Conservation (phyloP, 192 early-diverging fungal genomes). For the Backusella australiensis region DNA sequence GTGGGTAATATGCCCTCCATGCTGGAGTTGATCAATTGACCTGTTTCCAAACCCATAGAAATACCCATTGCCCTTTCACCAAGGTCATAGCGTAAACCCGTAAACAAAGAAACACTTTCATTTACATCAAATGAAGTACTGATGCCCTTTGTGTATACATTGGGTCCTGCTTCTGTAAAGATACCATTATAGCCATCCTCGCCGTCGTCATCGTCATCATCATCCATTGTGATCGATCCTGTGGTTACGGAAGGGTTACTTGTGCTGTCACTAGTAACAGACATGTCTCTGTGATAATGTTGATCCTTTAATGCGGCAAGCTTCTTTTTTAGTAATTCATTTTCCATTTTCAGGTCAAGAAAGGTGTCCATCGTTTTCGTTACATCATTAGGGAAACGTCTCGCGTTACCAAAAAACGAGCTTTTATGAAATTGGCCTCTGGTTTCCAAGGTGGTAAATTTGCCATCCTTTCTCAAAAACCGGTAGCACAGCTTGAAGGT, state of each 20-base stretch:
- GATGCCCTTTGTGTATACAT: conserved; percentile 28
- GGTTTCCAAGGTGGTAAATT: conserved; percentile 24
- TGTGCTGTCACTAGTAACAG: neutral
- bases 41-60: conserved; percentile 17
- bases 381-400: conserved; percentile 17
- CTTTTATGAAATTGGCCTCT: conserved; percentile 24
- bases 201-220: neutral
- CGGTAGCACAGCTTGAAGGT: conserved; percentile 27
- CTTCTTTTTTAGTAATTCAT: conserved; percentile 29
- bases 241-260: neutral
- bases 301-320: conserved; percentile 8
- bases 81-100: conserved; percentile 26
- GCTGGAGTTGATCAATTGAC: conserved; percentile 2
- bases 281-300: neutral
- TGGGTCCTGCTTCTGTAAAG: neutral
- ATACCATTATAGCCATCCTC: neutral
- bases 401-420: conserved; percentile 34
- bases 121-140: conserved; percentile 15
- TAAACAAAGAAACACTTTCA: conserved; percentile 25
- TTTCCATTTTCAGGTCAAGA: conserved; percentile 38
- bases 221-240: neutral
- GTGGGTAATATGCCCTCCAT: conserved; percentile 1
- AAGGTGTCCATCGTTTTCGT: conserved; percentile 26
- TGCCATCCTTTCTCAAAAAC: conserved; percentile 28
- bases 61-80: conserved; percentile 28